A percentile compares a stretch with the other conserved stretches of the same genome.
phyloP scores from a whole-genome alignment of 805 yeast genomes.

The Saturnispora silvae region DNA sequence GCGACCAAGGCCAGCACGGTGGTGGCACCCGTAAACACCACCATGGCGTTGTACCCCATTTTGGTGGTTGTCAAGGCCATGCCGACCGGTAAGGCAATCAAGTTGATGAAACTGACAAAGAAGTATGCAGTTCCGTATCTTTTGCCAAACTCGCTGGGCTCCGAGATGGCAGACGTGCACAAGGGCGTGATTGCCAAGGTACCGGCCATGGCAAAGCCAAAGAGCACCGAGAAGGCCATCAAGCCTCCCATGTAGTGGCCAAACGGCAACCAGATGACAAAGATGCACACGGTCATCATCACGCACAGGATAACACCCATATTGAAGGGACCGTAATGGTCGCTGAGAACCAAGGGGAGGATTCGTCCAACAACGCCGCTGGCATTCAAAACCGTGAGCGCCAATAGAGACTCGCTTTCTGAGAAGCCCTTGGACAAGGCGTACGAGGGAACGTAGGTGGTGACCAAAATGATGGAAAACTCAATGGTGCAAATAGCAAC shows the following conservation, averaged over 20 bases:
- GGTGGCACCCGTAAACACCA: conserved; percentile 24
- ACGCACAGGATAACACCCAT: conserved; percentile 28
- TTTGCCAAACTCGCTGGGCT: conserved; percentile 57
- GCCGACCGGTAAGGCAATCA: conserved; percentile 40
- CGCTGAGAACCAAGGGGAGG: conserved; percentile 36
- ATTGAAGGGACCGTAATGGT: conserved; percentile 36
- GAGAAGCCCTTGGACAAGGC: conserved; percentile 39
- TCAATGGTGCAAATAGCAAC: conserved; percentile 38
- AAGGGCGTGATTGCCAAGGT: conserved; percentile 57
- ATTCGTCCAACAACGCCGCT: conserved; percentile 36
- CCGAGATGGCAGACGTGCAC: conserved; percentile 53
- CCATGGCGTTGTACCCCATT: conserved; percentile 24
- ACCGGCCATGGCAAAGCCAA: conserved; percentile 53
- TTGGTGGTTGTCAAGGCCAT: conserved; percentile 22
- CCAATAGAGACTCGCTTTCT: conserved; percentile 30
- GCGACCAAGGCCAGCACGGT: conserved; percentile 16
- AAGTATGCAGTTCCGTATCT: conserved; percentile 61
- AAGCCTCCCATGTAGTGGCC: conserved; percentile 35
- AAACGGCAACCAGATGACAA: conserved; percentile 57
- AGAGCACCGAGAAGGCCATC: conserved; percentile 41
- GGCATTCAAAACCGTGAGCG: conserved; percentile 35
- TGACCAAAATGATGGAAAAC: conserved; percentile 38
- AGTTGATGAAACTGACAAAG: conserved; percentile 31
- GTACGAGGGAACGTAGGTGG: conserved; percentile 48
- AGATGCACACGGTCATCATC: conserved; percentile 33